phyloP scores from a whole-genome alignment of 306 rosid species.

The Gastrolobium villosum region DNA sequence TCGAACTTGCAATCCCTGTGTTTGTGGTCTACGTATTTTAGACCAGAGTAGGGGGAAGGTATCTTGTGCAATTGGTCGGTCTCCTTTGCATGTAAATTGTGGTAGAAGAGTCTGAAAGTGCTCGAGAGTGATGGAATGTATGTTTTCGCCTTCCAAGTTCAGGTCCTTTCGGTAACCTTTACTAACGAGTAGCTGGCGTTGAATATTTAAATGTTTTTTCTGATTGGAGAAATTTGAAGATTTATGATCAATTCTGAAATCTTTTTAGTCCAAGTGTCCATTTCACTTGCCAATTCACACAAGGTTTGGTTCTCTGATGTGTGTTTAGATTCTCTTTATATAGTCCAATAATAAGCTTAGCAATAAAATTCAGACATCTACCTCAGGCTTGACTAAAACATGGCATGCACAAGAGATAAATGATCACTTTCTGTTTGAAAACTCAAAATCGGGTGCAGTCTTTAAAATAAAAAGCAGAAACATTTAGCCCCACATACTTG shows the following conservation, averaged over 20 bases:
- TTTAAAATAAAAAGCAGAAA: constrained; percentile 16
- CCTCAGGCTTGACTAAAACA: neutral
- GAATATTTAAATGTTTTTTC: constrained; percentile 19
- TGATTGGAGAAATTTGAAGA: constrained; percentile 2
- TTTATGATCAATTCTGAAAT: constrained; percentile 23
- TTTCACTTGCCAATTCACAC: neutral
- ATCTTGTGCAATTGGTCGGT: constrained; percentile 43
- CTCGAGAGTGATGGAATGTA: neutral
- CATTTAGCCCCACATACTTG: constrained; percentile 63
- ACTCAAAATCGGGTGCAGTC: constrained; percentile 6
- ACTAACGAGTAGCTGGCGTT: neutral
- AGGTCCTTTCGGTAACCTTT: constrained; percentile 3
- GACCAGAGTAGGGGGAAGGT: constrained; percentile 45
- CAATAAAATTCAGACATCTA: neutral
- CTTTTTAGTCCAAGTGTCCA: constrained; percentile 29
- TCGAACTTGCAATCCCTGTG: constrained; percentile 25
- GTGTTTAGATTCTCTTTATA: constrained; percentile 18
- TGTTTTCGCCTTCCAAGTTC: constrained; percentile 6
- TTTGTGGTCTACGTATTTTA: constrained; percentile 47
- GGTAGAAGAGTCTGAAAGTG: constrained; percentile 33
- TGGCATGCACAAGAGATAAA: constrained; percentile 9
- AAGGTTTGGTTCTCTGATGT: constrained; percentile 10
- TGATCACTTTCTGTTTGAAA: neutral
- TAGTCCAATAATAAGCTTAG: neutral
- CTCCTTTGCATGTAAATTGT: constrained; percentile 36